Conservation (phyloP, 169 alveolate species). For the Theileria parva region DNA sequence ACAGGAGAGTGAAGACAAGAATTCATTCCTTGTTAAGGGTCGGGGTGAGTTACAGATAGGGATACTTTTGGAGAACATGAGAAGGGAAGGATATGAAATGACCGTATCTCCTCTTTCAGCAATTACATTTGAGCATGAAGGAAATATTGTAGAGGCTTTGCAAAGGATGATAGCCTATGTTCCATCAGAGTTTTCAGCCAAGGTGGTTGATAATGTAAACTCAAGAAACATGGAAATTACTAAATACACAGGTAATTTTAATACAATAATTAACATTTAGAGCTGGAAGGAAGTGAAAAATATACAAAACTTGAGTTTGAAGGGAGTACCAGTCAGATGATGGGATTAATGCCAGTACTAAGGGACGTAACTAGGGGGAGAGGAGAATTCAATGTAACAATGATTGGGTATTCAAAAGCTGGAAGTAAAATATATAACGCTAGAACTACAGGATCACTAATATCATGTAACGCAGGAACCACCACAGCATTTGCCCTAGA, state of each 20-base stretch:
- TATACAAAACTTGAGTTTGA: constrained; percentile 43
- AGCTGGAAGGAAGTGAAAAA: constrained; percentile 54
- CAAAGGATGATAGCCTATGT: constrained; percentile 64
- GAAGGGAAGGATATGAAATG: constrained; percentile 95
- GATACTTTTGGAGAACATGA: constrained; percentile 91
- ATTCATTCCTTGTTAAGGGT: constrained; percentile 82
- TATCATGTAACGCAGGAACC: constrained; percentile 80
- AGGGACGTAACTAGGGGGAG: constrained; percentile 84
- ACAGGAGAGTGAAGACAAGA: constrained; percentile 74
- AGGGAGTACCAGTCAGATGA: constrained; percentile 69
- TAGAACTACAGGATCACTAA: constrained; percentile 81
- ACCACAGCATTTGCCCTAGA: constrained; percentile 87
- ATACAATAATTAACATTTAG: not conserved
- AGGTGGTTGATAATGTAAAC: constrained; percentile 80
- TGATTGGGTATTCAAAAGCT: constrained; percentile 78
- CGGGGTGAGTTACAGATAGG: constrained; percentile 95
- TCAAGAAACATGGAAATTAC: constrained; percentile 72
- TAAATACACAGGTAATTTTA: constrained; percentile 54
- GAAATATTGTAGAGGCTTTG: constrained; percentile 83
- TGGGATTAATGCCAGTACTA: constrained; percentile 77
- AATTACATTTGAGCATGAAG: constrained; percentile 78
- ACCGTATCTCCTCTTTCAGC: constrained; percentile 88
- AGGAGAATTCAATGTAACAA: constrained; percentile 77
- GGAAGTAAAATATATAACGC: constrained; percentile 64
- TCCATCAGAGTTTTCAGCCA: constrained; percentile 77